Evolutionary conservation across 1,284 basidiomycete species (phyloP).

Genomic region (Leccinum fallax): DNA sequence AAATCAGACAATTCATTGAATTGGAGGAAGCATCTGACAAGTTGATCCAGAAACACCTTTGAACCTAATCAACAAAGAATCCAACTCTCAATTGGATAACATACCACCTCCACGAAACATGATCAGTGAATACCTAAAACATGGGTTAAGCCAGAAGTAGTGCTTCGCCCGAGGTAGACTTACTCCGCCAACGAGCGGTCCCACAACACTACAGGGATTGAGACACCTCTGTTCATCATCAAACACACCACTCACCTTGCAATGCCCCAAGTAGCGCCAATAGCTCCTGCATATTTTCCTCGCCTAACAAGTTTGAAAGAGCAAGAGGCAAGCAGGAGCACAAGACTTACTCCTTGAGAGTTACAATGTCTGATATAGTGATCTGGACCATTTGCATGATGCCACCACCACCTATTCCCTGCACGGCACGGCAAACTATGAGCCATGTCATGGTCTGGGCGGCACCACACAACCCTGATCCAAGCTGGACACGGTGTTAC

Average conservation of each 20-base stretch:
- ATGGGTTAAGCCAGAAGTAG: conserved; percentile 2
- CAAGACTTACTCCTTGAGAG: conserved; percentile 33
- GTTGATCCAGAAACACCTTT: conserved; percentile 42
- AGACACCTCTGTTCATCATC: not conserved
- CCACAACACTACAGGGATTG: conserved; percentile 39
- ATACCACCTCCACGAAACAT: conserved; percentile 41
- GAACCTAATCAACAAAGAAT: conserved; percentile 3
- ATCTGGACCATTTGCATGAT: conserved; percentile 42
- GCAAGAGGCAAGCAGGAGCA: conserved; percentile 3
- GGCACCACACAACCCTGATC: conserved; percentile 53
- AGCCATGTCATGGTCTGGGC: conserved; percentile 53
- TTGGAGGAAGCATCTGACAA: conserved; percentile 26
- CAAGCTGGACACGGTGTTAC: conserved; percentile 29
- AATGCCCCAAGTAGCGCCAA: conserved; percentile 50
- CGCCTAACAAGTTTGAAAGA: conserved; percentile 28
- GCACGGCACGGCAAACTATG: conserved; percentile 48
- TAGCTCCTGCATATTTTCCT: conserved; percentile 42
- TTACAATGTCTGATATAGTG: conserved; percentile 42
- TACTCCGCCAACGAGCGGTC: conserved; percentile 44
- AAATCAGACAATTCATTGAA: not conserved
- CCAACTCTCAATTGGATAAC: conserved; percentile 1
- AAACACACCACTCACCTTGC: conserved; percentile 34
- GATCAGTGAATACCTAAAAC: conserved; percentile 45
- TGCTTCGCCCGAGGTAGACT: conserved; percentile 1
- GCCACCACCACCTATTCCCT: conserved; percentile 56